Evolutionary conservation across 768 basidiomycete genomes (phyloP).

Genomic region (Xerocomellus dryophilus): DNA sequence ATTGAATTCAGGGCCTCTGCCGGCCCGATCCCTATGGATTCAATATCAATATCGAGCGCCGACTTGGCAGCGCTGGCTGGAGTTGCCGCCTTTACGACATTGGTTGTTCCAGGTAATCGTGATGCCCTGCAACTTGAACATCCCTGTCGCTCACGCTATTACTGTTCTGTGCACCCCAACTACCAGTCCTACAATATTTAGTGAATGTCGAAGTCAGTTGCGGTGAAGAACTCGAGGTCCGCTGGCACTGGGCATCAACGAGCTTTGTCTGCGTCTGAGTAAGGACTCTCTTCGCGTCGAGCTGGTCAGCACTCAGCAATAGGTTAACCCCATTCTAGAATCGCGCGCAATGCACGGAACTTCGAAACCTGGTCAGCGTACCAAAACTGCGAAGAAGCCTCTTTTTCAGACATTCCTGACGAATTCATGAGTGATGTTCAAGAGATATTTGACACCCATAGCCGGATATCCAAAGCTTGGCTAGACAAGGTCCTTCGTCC

Average conservation of each 20-base stretch:
- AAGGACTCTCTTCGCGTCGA: conserved; percentile 8
- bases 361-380: conserved; percentile 53
- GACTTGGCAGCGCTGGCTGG: neutral
- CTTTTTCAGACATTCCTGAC: conserved; percentile 43
- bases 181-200: neutral
- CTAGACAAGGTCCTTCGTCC: conserved; percentile 35
- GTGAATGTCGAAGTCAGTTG: conserved; percentile 21
- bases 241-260: conserved; percentile 28
- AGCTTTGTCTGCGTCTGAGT: conserved; percentile 49
- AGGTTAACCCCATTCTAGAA: conserved; percentile 31
- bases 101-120: neutral
- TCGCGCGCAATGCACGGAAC: conserved; percentile 45
- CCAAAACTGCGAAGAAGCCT: conserved; percentile 50
- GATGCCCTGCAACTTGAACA: conserved; percentile 3
- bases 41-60: no score
- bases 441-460: conserved; percentile 38
- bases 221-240: conserved; percentile 10
- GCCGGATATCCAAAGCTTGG: conserved; percentile 42
- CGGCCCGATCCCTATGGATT: no score
- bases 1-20: neutral
- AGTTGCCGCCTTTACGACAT: conserved; percentile 16
- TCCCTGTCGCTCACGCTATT: neutral
- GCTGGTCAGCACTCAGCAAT: neutral
- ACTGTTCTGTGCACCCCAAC: neutral
- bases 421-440: conserved; percentile 37